phyloP scores from a whole-genome alignment of 164 flowering plant genomes.

The Buxus sempervirens region DNA sequence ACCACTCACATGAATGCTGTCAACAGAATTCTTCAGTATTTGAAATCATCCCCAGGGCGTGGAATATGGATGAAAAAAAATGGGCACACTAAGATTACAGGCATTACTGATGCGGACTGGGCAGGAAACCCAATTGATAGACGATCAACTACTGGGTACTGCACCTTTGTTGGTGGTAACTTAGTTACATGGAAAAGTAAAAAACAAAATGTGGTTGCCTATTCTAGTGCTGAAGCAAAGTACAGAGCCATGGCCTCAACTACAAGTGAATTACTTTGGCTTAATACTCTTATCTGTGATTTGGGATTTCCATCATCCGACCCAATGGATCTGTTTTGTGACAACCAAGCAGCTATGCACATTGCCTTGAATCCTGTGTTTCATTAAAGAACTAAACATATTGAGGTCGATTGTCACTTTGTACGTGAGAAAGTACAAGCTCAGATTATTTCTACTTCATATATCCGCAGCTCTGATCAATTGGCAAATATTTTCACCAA shows the following conservation, averaged over 20 bases:
- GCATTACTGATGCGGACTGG: conserved; percentile 8
- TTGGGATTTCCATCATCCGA: background rate
- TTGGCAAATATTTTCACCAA: conserved; percentile 11
- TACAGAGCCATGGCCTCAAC: conserved; percentile 1
- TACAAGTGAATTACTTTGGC: background rate
- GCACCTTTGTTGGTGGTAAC: background rate
- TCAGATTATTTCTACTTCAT: background rate
- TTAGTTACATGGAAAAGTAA: conserved; percentile 9
- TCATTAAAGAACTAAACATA: conserved; percentile 9
- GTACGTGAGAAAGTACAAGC: background rate
- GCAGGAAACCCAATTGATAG: background rate
- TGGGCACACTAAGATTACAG: background rate
- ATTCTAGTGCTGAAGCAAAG: background rate
- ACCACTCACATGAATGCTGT: background rate
- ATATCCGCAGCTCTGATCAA: background rate
- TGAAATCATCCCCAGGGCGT: background rate
- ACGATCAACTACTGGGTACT: conserved; percentile 2
- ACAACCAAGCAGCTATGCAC: conserved; percentile 1
- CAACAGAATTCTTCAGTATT: background rate
- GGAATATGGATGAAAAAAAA: background rate
- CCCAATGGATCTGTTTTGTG: background rate
- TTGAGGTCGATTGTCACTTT: conserved; percentile 12
- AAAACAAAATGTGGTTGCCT: conserved; percentile 2
- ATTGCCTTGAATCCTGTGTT: background rate
- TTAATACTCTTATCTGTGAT: background rate